Percentiles rank a stretch among this genome's conserved stretches.
These are phyloP conservation scores for Wallacemonas sp. DNA, from an alignment of 208 protist genomes.

Conservation along the genomic window DNA sequence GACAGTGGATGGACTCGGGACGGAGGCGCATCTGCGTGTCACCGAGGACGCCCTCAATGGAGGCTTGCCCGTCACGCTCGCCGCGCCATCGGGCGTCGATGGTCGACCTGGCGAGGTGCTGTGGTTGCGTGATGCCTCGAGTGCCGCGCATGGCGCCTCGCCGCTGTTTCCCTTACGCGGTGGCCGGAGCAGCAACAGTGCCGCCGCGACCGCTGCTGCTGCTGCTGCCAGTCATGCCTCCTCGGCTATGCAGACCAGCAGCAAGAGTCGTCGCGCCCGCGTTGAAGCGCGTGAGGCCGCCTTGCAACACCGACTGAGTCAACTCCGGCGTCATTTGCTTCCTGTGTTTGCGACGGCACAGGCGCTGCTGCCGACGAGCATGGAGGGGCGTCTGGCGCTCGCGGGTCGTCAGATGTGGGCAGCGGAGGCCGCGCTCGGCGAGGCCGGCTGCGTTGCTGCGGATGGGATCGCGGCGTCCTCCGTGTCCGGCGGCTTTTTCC, in stretches of 20 bases:
- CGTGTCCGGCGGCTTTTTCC: no score
- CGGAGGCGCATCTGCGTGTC: no score
- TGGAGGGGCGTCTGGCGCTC: slow-evolving; percentile 6
- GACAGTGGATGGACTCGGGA: background rate
- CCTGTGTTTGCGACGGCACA: slow-evolving; percentile 3
- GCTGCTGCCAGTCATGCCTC: no score
- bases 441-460: no score
- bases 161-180: slow-evolving; percentile 5
- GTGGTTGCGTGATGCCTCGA: background rate
- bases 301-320: background rate
- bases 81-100: slow-evolving; percentile 3
- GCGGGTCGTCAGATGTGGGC: background rate
- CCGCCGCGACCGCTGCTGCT: no score
- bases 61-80: slow-evolving; percentile 9
- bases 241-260: slow-evolving; percentile 13
- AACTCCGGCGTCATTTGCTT: background rate
- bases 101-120: slow-evolving; percentile 5
- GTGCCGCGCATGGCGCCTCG: background rate
- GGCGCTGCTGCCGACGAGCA: background rate
- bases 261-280: slow-evolving; percentile 5
- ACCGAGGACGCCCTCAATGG: background rate
- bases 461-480: no score
- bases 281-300: background rate
- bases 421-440: background rate
- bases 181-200: background rate